A percentile compares a stretch with the other conserved stretches of the same genome.
phyloP scores from a whole-genome alignment of 305 asterid species.

The Solanum hybrid region DNA sequence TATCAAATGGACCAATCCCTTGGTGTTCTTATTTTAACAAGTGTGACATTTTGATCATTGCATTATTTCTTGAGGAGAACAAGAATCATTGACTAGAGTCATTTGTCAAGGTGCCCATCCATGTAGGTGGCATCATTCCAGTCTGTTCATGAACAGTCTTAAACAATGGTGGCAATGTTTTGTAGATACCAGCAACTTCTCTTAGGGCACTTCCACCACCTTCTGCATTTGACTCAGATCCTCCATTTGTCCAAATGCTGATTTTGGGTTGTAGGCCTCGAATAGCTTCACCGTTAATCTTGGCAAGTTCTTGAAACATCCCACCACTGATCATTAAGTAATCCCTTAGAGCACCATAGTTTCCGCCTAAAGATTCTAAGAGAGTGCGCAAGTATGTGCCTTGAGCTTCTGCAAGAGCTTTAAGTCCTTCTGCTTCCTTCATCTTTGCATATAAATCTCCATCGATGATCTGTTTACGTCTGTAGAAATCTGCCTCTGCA shows the following conservation, averaged over 20 bases:
- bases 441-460: slow-evolving; percentile 28
- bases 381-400: slow-evolving; percentile 23
- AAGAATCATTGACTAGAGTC: background rate
- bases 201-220: slow-evolving; percentile 20
- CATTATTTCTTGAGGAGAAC: background rate
- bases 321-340: slow-evolving; percentile 37
- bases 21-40: background rate
- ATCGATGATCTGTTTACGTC: slow-evolving; percentile 22
- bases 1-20: background rate
- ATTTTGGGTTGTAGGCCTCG: slow-evolving; percentile 36
- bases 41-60: background rate
- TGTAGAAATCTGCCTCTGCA: slow-evolving; percentile 27
- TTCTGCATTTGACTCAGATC: background rate
- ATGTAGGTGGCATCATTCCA: slow-evolving; percentile 45
- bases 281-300: slow-evolving; percentile 31
- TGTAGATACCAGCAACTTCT: slow-evolving; percentile 38
- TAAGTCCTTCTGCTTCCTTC: slow-evolving; percentile 41
- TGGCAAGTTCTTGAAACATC: slow-evolving; percentile 30
- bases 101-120: slow-evolving; percentile 31
- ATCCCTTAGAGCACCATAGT: slow-evolving; percentile 32
- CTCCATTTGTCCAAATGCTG: slow-evolving; percentile 34
- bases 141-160: slow-evolving; percentile 45
- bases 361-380: slow-evolving; percentile 25
- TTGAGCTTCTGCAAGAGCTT: slow-evolving; percentile 36
- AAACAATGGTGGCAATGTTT: slow-evolving; percentile 37